phyloP scores from a whole-genome alignment of 2,329 filamentous ascomycete genomes.

The Sporothrix curviconia region DNA sequence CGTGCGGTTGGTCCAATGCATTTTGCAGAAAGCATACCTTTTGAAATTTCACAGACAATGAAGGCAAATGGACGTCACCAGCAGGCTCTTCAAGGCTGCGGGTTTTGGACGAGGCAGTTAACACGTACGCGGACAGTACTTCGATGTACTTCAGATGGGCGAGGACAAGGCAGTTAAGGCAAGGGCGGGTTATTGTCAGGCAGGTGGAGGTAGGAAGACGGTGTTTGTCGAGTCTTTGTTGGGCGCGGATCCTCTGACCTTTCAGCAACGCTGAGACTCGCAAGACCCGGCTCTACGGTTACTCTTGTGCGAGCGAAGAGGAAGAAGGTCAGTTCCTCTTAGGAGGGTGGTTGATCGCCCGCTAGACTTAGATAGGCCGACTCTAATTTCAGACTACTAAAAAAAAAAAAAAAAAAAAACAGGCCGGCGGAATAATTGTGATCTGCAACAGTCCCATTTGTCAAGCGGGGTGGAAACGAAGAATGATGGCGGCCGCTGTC shows the following conservation, averaged over 20 bases:
- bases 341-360: neutral
- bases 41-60: conserved; percentile 63
- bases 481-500: conserved; percentile 79
- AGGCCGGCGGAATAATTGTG: conserved; percentile 61
- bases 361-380: too few relatives aligned
- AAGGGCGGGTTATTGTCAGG: conserved; percentile 74
- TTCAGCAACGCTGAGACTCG: too few relatives aligned
- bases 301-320: too few relatives aligned
- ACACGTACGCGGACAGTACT: conserved; percentile 82
- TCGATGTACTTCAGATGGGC: conserved; percentile 86
- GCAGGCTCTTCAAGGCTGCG: conserved; percentile 74
- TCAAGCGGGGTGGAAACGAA: too few relatives aligned
- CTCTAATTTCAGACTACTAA: neutral
- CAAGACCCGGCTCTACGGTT: conserved; percentile 88
- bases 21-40: conserved; percentile 85
- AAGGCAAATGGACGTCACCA: conserved; percentile 42
- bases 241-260: too few relatives aligned
- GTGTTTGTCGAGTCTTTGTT: conserved; percentile 94
- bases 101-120: conserved; percentile 86
- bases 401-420: too few relatives aligned
- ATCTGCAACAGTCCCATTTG: conserved; percentile 83
- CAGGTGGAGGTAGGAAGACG: conserved; percentile 66
- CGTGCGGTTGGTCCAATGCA: conserved; percentile 82
- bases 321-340: conserved; percentile 54
- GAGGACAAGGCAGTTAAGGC: conserved; percentile 90